A percentile compares a stretch with the other conserved stretches of the same genome.
Conservation (phyloP, 2,329 filamentous ascomycete genomes). For the Xylaria sp. region DNA sequence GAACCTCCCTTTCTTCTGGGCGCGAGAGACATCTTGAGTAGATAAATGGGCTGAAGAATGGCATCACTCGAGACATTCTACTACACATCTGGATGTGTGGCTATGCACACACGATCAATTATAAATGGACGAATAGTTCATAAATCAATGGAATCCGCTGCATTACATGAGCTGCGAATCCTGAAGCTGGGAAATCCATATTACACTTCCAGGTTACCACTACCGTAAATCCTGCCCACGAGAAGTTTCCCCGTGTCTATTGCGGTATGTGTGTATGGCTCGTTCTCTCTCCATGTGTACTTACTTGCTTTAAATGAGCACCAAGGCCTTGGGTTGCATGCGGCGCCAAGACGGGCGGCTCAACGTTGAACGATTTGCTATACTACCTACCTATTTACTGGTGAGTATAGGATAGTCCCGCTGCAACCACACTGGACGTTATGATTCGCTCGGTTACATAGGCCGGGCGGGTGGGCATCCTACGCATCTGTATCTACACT, state of each 20-base stretch:
- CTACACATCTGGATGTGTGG: too few species aligned
- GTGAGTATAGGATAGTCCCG: slow-evolving; percentile 1
- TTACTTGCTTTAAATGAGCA: not conserved
- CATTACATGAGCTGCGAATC: not conserved
- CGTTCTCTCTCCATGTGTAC: too few species aligned
- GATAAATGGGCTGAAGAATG: too few species aligned
- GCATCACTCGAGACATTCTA: not conserved
- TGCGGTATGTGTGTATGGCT: not conserved
- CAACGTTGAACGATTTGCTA: slow-evolving; percentile 16
- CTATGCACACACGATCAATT: too few species aligned
- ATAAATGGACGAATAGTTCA: too few species aligned
- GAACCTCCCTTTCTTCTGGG: not conserved
- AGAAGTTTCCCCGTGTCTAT: not conserved
- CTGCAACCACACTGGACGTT: slow-evolving; percentile 8
- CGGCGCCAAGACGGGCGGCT: slow-evolving; percentile 27
- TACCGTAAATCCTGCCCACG: not conserved
- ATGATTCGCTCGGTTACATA: slow-evolving; percentile 22
- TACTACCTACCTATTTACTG: not conserved
- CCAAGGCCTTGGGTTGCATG: slow-evolving; percentile 2
- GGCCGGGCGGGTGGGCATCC: not conserved
- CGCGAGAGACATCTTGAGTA: not conserved
- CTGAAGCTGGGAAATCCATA: not conserved
- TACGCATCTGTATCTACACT: too few species aligned
- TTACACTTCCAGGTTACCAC: slow-evolving; percentile 20
- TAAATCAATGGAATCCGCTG: slow-evolving; percentile 2